Percentiles rank a stretch among this genome's conserved stretches.
These are phyloP conservation scores for Lithohypha guttulata DNA, from an alignment of 2,329 filamentous ascomycete genomes.

Conservation along the genomic window DNA sequence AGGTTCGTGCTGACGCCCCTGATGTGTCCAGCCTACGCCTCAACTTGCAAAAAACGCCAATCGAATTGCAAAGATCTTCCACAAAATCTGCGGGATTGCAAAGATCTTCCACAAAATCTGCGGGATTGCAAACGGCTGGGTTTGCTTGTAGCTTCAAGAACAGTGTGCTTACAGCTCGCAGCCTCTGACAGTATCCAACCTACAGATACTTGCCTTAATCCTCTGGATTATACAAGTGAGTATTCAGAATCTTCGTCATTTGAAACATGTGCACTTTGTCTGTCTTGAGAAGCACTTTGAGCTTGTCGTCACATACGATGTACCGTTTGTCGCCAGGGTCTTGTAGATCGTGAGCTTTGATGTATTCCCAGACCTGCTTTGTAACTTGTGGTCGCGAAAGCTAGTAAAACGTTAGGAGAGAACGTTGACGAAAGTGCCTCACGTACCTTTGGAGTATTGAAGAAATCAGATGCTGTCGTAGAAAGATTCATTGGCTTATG, in stretches of 20 bases:
- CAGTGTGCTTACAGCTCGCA: too few species aligned
- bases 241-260: conserved; percentile 93
- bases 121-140: too few species aligned
- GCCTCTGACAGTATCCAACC: too few species aligned
- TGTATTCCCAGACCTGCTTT: conserved; percentile 92
- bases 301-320: conserved; percentile 81
- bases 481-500: conserved; percentile 48
- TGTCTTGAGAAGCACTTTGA: conserved; percentile 86
- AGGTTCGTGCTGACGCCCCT: too few species aligned
- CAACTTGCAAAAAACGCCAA: too few species aligned
- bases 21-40: too few species aligned
- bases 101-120: too few species aligned
- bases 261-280: conserved; percentile 95
- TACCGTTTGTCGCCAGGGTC: conserved; percentile 85
- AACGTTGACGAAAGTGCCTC: not conserved
- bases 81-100: too few species aligned
- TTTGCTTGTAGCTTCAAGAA: too few species aligned
- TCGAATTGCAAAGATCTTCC: too few species aligned
- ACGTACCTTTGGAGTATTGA: conserved; percentile 36
- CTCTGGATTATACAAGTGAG: conserved; percentile 77
- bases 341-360: conserved; percentile 78
- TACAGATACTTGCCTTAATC: conserved; percentile 40
- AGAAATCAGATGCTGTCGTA: conserved; percentile 33
- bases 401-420: conserved; percentile 36
- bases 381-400: conserved; percentile 90